phyloP scores from a whole-genome alignment of 1,284 basidiomycete genomes.

The Fomes fomentarius region DNA sequence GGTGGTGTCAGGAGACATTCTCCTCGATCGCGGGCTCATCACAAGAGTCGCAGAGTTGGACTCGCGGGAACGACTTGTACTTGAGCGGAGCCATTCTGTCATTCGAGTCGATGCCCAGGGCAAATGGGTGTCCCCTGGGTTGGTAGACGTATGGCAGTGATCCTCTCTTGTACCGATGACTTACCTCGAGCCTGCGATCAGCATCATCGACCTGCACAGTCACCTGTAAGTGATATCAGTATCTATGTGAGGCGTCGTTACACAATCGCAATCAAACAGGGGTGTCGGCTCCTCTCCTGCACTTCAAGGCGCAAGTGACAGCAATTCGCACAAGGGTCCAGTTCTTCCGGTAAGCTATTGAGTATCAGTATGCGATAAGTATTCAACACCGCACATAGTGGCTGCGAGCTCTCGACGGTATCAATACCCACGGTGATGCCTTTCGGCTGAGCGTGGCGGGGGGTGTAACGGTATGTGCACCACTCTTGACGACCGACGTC shows the following conservation, averaged over 20 bases:
- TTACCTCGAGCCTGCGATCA: conserved; percentile 2
- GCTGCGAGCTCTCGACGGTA: conserved; percentile 51
- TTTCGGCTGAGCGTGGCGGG: conserved; percentile 43
- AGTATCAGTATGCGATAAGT: no score
- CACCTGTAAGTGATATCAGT: conserved; percentile 4
- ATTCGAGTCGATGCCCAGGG: conserved; percentile 20
- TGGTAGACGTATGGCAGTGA: neutral
- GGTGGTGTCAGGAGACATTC: conserved; percentile 53
- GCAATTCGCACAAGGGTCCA: conserved; percentile 39
- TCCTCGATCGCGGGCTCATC: conserved; percentile 59
- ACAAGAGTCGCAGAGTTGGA: no score
- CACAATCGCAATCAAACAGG: conserved; percentile 3
- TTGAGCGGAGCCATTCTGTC: neutral
- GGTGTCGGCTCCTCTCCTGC: conserved; percentile 19
- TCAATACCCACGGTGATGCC: conserved; percentile 43
- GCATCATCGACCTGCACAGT: conserved; percentile 21
- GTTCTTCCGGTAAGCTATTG: conserved; percentile 38
- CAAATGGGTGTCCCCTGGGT: conserved; percentile 27
- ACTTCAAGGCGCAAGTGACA: conserved; percentile 33
- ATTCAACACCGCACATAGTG: conserved; percentile 28
- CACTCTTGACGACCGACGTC: neutral
- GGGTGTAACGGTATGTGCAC: conserved; percentile 41
- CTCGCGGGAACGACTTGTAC: conserved; percentile 7
- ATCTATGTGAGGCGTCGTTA: neutral
- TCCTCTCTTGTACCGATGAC: no score